Evolutionary conservation across 2,329 filamentous ascomycete genomes (phyloP), one percentile per base, ranked within the genome.

Genomic region (Cladosporium sp.): DNA sequence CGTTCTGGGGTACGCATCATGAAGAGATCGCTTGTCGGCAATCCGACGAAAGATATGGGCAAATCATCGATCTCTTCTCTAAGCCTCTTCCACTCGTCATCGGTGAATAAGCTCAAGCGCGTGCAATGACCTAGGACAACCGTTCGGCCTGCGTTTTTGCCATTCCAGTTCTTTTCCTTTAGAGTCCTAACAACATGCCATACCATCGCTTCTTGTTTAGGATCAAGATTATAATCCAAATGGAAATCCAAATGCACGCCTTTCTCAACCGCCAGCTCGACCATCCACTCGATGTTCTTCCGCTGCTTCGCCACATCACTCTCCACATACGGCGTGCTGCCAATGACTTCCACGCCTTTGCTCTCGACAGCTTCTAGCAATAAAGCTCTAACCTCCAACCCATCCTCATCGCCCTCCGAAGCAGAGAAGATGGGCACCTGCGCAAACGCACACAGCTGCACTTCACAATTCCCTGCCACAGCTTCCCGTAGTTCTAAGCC

Each of bases 311-410:
- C 69, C 19, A 74, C 65, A 24, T 76, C 76, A 4, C 73, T 68
- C 69, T 91, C 88, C 1, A 89, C 86, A 64, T 90, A 90, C 0
- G 87, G 87, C 1, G 87, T 88, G 50, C 83, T 84, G 2, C 87
- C 87, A 19, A 90, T 65, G 0, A 79, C 86, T 40, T 83, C 83
- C 1, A 89, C 78, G 2, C 70, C 73, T 2, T 68, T 63, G 15
- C 65, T 70, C 4, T 67, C 64, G 2, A 71, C 72, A 13, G 83
- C 80, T 2, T 72, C 61, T 19, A 74, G 66, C 62, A 87, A 77
- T 8, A 85, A 63, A 12, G 4, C 7, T 36, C 55, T 50, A 39
- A 36, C 55, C 32, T 42, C 36, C 17, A 25, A 28, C 32, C 52
- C 52, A 44, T 80, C 75, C n/a, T 58, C 57, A 37, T 72, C 68